Percentiles rank a stretch among this genome's conserved stretches.
These are phyloP conservation scores for Agaricus subrufescens DNA, from an alignment of 768 basidiomycete genomes.

Conservation along the genomic window DNA sequence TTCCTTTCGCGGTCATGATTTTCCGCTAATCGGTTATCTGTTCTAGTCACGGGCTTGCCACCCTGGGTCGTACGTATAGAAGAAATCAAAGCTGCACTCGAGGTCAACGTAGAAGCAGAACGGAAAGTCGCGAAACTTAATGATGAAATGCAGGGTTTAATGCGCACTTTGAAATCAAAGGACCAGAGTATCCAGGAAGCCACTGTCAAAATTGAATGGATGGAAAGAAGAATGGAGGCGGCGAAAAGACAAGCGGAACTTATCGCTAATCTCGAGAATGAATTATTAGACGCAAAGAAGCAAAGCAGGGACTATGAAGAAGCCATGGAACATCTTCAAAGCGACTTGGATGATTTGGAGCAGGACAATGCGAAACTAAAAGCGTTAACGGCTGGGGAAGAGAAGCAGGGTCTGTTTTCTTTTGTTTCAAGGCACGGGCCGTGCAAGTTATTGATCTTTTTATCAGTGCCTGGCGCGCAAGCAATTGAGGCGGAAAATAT, in stretches of 20 bases:
- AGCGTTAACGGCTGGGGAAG: conserved; percentile 55
- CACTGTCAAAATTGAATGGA: conserved; percentile 87
- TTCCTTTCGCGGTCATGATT: neutral
- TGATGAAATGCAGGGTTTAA: conserved; percentile 86
- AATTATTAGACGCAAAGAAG: conserved; percentile 76
- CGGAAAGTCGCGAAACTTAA: conserved; percentile 79
- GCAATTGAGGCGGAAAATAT: conserved; percentile 55
- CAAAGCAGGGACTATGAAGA: conserved; percentile 90
- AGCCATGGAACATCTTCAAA: conserved; percentile 89
- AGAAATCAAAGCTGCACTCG: conserved; percentile 77
- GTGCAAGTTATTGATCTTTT: neutral
- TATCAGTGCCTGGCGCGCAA: conserved; percentile 41
- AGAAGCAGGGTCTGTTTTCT: conserved; percentile 58
- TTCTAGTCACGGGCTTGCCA: conserved; percentile 61
- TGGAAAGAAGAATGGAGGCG: conserved; percentile 90
- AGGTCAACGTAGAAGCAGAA: conserved; percentile 90
- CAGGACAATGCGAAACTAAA: conserved; percentile 87
- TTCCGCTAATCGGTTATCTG: no score
- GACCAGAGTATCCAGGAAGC: conserved; percentile 90
- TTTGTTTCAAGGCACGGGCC: neutral
- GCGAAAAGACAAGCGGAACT: conserved; percentile 88
- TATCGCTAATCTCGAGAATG: conserved; percentile 75
- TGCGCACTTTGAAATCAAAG: conserved; percentile 78
- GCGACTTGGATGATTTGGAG: conserved; percentile 81
- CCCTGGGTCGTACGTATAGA: conserved; percentile 85